phyloP scores from a whole-genome alignment of 2,329 filamentous ascomycete species.

The Ophiocordyceps camponoti-floridani region DNA sequence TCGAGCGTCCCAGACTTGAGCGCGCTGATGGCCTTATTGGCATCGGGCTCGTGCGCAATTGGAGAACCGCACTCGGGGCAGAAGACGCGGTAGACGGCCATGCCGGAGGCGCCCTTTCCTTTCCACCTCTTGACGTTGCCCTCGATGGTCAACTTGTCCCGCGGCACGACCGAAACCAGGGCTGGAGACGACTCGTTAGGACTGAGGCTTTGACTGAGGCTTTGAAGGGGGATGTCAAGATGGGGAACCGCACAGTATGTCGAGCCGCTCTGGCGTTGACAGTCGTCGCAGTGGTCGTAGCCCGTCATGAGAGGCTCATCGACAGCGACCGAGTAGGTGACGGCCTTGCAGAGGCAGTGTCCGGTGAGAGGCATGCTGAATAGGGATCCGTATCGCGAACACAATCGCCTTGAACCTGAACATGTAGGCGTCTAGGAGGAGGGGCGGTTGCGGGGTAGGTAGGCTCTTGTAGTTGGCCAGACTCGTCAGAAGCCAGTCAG shows the following conservation, averaged over 20 bases:
- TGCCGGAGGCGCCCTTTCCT: constrained; percentile 40
- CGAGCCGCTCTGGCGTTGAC: constrained; percentile 51
- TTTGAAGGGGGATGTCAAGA: not conserved
- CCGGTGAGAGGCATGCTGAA: constrained; percentile 42
- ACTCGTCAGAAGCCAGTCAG: no score
- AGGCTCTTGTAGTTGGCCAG: not conserved
- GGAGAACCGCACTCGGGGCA: constrained; percentile 52
- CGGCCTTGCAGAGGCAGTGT: constrained; percentile 54
- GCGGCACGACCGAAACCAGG: constrained; percentile 47
- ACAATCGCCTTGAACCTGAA: not conserved
- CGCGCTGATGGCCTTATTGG: constrained; percentile 46
- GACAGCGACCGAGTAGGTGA: constrained; percentile 46
- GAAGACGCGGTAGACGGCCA: constrained; percentile 49
- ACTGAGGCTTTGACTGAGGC: not conserved
- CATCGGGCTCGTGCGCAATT: constrained; percentile 52
- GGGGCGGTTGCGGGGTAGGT: not conserved
- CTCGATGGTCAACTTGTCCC: constrained; percentile 44
- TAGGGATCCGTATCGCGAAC: not conserved
- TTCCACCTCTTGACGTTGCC: constrained; percentile 48
- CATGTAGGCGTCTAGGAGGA: not conserved
- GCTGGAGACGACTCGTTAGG: constrained; percentile 19
- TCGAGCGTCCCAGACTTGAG: constrained; percentile 48
- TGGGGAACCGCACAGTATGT: constrained; percentile 38
- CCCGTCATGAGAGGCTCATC: constrained; percentile 35
- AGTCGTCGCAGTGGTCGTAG: constrained; percentile 58